Evolutionary conservation across 768 basidiomycete genomes (phyloP), one percentile per base, ranked within the genome.

Genomic region (Collybia sordida): DNA sequence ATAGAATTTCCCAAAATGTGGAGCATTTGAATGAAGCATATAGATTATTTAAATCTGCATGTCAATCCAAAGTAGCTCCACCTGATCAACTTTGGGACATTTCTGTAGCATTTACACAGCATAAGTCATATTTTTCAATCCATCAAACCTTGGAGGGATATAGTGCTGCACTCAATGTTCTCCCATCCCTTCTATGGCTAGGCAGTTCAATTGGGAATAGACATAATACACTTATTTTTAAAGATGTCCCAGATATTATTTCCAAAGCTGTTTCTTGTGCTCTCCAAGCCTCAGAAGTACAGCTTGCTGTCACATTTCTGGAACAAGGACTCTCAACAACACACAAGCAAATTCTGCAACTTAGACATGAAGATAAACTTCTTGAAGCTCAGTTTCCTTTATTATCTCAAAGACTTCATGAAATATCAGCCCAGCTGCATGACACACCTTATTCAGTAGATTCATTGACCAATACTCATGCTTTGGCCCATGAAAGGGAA

Each of bases 321-420:
- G 51, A 53, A 17, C 40, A 41, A 25, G 47, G 51, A 6, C 45
- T 53, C 11, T 39, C 51, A n/a, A 53, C 48, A 15, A 53, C 51
- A 8, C 41, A 47, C 25, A 46, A 53, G 25, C 51, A 53, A 21
- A 25, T 38, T 19, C 23, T 53, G 17, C 17, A 53, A 34, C 51
- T 53, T 3, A 46, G 23, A 31, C n/a, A 21, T 19, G 42, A 44
- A 2, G 18, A 47, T 28, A 24, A 19, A 21, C 17, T 14, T 1
- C 42, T 53, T 21, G 11, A 14, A 36, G 2, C 25, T 15, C 23
- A 19, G 6, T 37, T 42, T 38, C 47, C 51, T 24, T 4, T 34
- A 1, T 12, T 36, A 14, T 39, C 51, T 43, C 22, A 40, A 18
- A 35, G 34, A 19, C 35, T 53, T 5, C 15, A 22, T 19, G 21